Conservation (phyloP, 148 eudicot genomes). For the Rhododendron henanense region DNA sequence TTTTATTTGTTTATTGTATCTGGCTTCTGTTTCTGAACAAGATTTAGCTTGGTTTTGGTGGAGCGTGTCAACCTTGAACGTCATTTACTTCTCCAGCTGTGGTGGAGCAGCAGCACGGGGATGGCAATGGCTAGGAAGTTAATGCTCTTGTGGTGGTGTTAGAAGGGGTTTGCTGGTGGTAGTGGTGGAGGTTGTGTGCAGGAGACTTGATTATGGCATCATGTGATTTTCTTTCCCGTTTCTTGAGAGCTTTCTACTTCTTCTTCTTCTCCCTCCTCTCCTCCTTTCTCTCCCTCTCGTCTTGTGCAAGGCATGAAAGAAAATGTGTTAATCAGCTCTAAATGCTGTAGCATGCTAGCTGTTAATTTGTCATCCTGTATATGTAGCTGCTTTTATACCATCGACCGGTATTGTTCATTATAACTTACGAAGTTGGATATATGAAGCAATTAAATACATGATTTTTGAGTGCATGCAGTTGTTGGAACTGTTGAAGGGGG, state of each 20-base stretch:
- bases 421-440: not conserved
- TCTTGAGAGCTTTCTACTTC: not conserved
- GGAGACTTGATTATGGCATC: not conserved
- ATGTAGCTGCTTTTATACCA: not conserved
- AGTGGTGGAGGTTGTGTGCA: not conserved
- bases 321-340: not conserved
- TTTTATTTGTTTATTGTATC: not conserved
- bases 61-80: not conserved
- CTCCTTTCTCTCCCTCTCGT: not conserved
- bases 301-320: not conserved
- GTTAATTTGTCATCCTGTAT: not conserved
- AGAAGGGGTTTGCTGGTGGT: not conserved
- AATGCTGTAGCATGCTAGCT: not conserved
- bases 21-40: not conserved
- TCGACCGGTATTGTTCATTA: not conserved
- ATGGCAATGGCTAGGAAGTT: not conserved
- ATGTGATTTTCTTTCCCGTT: not conserved
- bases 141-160: constrained; percentile 1
- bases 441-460: constrained; percentile 3
- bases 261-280: not conserved
- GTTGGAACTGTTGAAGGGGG: constrained; percentile 99
- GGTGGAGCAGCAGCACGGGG: not conserved
- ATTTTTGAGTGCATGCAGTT: constrained; percentile 42
- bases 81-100: not conserved
- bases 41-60: not conserved